Evolutionary conservation across 768 basidiomycete species (phyloP).

Genomic region (Rhizopogon roseolus): DNA sequence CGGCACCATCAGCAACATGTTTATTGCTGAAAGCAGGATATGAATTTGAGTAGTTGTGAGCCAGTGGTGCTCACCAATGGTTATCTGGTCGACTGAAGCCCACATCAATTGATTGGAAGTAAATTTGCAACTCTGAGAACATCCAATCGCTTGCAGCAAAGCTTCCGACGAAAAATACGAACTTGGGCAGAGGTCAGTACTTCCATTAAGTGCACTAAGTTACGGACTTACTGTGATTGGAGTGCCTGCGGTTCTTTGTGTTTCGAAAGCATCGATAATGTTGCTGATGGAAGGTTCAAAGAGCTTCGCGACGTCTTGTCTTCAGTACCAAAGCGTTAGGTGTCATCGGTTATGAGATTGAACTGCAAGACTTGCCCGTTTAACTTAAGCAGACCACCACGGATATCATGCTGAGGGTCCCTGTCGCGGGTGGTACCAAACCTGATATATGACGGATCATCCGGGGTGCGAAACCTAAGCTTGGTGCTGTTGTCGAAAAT

Average conservation of each 20-base stretch:
- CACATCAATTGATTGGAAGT: conserved; percentile 33
- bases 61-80: conserved; percentile 39
- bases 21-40: conserved; percentile 29
- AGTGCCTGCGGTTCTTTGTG: conserved; percentile 25
- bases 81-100: conserved; percentile 46
- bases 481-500: conserved; percentile 36
- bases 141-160: conserved; percentile 50
- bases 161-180: conserved; percentile 49
- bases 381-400: conserved; percentile 34
- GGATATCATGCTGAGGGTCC: conserved; percentile 34
- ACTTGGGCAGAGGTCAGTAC: conserved; percentile 11
- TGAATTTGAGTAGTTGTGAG: conserved; percentile 8
- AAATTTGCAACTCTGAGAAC: conserved; percentile 35
- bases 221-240: conserved; percentile 26
- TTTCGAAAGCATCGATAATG: conserved; percentile 30
- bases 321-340: conserved; percentile 7
- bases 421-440: conserved; percentile 37
- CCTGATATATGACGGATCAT: conserved; percentile 34
- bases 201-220: background rate
- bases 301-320: conserved; percentile 34
- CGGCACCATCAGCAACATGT: conserved; percentile 51
- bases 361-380: conserved; percentile 24
- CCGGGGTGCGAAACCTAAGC: conserved; percentile 36
- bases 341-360: background rate
- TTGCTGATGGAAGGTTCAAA: conserved; percentile 39